Evolutionary conservation across 2,329 filamentous ascomycete species (phyloP).

Genomic region (Coniochaeta hoffmannii): DNA sequence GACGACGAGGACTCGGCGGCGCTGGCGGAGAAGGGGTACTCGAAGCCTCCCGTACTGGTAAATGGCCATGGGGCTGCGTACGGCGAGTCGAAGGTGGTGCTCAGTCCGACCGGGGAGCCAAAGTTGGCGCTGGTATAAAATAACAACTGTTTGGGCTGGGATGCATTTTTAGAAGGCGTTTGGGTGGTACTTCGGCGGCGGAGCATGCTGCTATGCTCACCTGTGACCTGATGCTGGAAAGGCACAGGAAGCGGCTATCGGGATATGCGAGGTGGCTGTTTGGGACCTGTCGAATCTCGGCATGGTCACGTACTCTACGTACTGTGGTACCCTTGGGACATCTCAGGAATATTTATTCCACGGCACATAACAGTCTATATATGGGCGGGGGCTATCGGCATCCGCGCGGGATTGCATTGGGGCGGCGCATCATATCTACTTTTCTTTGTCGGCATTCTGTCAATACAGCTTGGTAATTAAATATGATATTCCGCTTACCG

Average conservation of each 20-base stretch:
- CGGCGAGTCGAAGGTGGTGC: neutral
- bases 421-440: neutral
- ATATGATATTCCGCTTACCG: too few relatives aligned
- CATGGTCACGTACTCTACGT: too few relatives aligned
- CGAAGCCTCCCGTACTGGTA: neutral
- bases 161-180: neutral
- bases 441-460: neutral
- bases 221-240: neutral
- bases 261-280: too few relatives aligned
- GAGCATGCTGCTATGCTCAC: neutral
- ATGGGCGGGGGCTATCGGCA: neutral
- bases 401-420: neutral
- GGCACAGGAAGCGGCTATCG: too few relatives aligned
- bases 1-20: conserved; percentile 25
- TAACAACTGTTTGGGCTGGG: too few relatives aligned
- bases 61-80: neutral
- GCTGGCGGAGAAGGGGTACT: conserved; percentile 18
- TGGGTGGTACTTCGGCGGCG: neutral
- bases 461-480: too few relatives aligned
- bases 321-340: too few relatives aligned
- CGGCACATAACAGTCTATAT: neutral
- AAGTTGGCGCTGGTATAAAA: neutral
- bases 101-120: neutral
- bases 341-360: neutral
- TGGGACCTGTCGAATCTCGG: too few relatives aligned